Conservation (phyloP, 257 asterid species). For the Jaltomata sinuosa region DNA sequence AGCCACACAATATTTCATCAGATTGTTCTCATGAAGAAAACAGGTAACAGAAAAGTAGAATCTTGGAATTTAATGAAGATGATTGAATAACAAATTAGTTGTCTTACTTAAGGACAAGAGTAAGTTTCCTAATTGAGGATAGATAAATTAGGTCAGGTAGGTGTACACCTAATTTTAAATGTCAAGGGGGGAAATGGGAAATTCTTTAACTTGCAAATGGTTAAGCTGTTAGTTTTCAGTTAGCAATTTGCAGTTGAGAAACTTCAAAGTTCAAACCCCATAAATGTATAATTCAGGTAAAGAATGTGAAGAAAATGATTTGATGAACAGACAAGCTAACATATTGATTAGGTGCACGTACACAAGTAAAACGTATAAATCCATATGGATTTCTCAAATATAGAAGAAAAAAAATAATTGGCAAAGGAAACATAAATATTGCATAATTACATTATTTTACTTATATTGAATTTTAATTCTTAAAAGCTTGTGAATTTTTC, state of each 20-base stretch:
- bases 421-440: background rate
- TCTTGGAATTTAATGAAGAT: background rate
- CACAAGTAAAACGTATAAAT: background rate
- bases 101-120: background rate
- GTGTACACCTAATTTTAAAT: constrained; percentile 18
- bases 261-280: constrained; percentile 33
- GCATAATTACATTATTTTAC: background rate
- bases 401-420: background rate
- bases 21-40: background rate
- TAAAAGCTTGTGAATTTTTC: background rate
- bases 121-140: background rate
- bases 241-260: constrained; percentile 55
- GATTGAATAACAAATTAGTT: background rate
- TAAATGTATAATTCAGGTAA: constrained; percentile 3
- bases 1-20: background rate
- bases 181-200: background rate
- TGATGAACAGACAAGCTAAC: constrained; percentile 1
- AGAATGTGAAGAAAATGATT: constrained; percentile 10
- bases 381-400: background rate
- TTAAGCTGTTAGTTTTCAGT: constrained; percentile 52
- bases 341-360: background rate
- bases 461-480: background rate
- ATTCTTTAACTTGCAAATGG: constrained; percentile 24
- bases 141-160: constrained; percentile 32
- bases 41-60: background rate